Evolutionary conservation across 225 moss, liverwort and hornwort genomes (phyloP).

Genomic region (Pseudisothecium myosuroides): DNA sequence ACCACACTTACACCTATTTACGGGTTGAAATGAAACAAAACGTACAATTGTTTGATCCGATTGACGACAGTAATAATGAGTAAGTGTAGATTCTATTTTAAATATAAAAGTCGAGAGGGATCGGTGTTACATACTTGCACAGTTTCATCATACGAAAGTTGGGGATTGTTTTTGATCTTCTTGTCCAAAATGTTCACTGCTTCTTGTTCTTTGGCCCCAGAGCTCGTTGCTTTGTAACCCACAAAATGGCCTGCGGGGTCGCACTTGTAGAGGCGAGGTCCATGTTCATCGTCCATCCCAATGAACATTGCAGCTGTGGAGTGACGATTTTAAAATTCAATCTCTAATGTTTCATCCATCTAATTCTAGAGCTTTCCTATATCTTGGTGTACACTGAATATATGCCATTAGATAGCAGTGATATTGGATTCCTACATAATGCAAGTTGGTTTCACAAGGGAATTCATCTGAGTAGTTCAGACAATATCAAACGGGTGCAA

Average conservation of each 20-base stretch:
- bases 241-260: slow-evolving; percentile 42
- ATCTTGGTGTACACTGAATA: neutral
- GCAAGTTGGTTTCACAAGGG: neutral
- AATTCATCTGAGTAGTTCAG: neutral
- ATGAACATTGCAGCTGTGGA: slow-evolving; percentile 75
- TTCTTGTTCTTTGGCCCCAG: slow-evolving; percentile 92
- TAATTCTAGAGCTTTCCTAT: neutral
- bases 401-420: neutral
- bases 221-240: slow-evolving; percentile 68
- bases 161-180: slow-evolving; percentile 70
- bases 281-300: slow-evolving; percentile 82
- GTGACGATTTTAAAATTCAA: neutral
- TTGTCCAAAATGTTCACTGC: slow-evolving; percentile 86
- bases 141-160: slow-evolving; percentile 79
- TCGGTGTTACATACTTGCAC: slow-evolving; percentile 52
- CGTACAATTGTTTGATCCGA: neutral
- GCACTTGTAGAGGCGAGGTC: slow-evolving; percentile 80
- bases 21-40: neutral
- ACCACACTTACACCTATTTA: neutral
- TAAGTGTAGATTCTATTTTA: neutral
- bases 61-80: neutral
- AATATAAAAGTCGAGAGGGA: neutral
- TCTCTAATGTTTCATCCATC: neutral
- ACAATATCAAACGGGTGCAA: neutral
- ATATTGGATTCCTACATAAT: neutral